Base-by-base conservation (phyloP, 192 early-diverging fungal species). In the Coemansia sp. region DNA sequence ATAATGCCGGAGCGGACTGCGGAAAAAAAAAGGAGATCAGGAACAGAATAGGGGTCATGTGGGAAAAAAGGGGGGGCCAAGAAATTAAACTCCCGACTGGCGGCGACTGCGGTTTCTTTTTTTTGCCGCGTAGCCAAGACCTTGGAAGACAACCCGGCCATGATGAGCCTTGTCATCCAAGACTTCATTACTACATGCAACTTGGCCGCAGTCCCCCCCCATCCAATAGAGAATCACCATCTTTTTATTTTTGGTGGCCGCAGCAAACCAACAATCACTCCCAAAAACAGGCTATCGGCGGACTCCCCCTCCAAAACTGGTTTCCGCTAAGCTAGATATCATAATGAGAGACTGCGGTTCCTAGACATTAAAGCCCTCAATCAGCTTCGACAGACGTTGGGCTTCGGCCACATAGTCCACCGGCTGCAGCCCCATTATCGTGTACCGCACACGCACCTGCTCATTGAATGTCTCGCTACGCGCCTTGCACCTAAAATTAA, bases 381-480 rank as follows among this genome's bases (percentile, higher is more conserved):
- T 70, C 13, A 68, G 61, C 17, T 60, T 48, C 31, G 44, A 56
- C 35, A 82, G 66, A 23, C 77, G 55, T 36, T 54, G 46, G 20
- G 77, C 33, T 49, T 86, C 88, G 4, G 69, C 60, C 3, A 68
- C 77, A 74, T 54, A 86, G 43, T 87, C 78, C 17, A 90, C 46
- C 10, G 80, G 77, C 6, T 38, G 43, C 14, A 67, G 54, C 9
- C 59, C 38, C 1, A 83, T n/a, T 19, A 78, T 73, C 3, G 56
- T 61, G 35, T 75, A 71, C 10, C 82, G 65, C 1, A 78, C 61
- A 27, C 81, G 67, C 22, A 60, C 40, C 5, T 54, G 60, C 9
- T 88, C 85, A 47, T 92, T 84, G 51, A 81, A 99, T 19, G 54
- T 81, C 49, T 99, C 92, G 19, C 66, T 69, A 12, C 31, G 27